Conservation (phyloP, 306 rosid species). For the Cicer judaicum region DNA sequence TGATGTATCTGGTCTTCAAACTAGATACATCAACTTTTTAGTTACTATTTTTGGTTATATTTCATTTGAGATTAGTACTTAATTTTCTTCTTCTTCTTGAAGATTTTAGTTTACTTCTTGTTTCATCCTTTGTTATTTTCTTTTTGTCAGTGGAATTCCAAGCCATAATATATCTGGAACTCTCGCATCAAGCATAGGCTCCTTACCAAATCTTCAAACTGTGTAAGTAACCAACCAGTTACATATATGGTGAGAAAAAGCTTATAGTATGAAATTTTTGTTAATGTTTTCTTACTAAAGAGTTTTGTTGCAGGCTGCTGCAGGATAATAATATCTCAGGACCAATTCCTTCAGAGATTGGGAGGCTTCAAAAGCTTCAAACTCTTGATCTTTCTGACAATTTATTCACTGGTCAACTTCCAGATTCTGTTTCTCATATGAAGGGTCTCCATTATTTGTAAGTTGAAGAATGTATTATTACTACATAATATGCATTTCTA, state of each 20-base stretch:
- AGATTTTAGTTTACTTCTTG: constrained; percentile 25
- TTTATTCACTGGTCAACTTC: constrained; percentile 73
- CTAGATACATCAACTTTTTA: too few species aligned
- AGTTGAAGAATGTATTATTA: constrained; percentile 41
- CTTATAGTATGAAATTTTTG: background rate
- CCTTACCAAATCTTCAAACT: constrained; percentile 73
- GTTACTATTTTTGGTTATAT: too few species aligned
- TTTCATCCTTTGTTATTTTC: background rate
- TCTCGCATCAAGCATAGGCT: constrained; percentile 83
- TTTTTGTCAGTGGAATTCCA: constrained; percentile 69
- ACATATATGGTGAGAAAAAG: background rate
- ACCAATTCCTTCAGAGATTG: constrained; percentile 74
- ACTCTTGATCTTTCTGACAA: constrained; percentile 93
- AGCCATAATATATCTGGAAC: constrained; percentile 83
- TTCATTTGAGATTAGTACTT: background rate
- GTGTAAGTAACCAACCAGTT: constrained; percentile 60
- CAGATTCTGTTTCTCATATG: constrained; percentile 65
- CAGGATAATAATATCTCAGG: constrained; percentile 87
- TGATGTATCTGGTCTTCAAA: too few species aligned
- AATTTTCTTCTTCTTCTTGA: background rate
- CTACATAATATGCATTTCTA: background rate
- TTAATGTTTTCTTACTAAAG: constrained; percentile 14
- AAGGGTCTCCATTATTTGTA: constrained; percentile 83
- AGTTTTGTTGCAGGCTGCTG: constrained; percentile 58
- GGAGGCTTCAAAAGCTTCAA: constrained; percentile 74